phyloP scores from a whole-genome alignment of 2,329 filamentous ascomycete genomes.

The Colletotrichum noveboracense region DNA sequence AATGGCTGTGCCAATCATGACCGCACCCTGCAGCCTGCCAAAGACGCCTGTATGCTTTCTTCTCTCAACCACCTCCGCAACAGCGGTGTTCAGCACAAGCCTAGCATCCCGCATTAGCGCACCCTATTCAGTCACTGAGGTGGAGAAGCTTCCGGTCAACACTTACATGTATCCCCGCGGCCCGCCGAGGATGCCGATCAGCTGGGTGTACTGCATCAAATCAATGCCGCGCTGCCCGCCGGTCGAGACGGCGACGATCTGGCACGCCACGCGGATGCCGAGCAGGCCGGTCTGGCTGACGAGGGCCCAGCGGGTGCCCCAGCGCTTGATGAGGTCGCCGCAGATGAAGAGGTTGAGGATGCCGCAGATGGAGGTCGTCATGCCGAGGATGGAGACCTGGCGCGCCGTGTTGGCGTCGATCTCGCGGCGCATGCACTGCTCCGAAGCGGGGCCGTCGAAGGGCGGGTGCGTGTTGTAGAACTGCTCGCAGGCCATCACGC shows the following conservation, averaged over 20 bases:
- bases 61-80: constrained; percentile 67
- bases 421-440: constrained; percentile 64
- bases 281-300: constrained; percentile 68
- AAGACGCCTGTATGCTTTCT: constrained; percentile 67
- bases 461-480: constrained; percentile 67
- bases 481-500: constrained; percentile 73
- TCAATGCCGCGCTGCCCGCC: constrained; percentile 69
- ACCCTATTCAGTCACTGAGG: background rate
- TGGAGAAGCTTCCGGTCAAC: background rate
- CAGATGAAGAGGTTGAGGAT: constrained; percentile 71
- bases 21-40: constrained; percentile 68
- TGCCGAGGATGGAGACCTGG: constrained; percentile 68
- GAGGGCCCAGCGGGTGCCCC: constrained; percentile 68
- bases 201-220: constrained; percentile 70
- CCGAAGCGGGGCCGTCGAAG: constrained; percentile 45
- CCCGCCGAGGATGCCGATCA: constrained; percentile 72
- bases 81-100: constrained; percentile 71
- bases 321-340: constrained; percentile 69
- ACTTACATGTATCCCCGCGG: constrained; percentile 68
- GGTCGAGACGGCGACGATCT: constrained; percentile 68
- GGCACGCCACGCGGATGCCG: constrained; percentile 65
- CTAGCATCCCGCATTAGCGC: constrained; percentile 26
- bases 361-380: constrained; percentile 72
- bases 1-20: constrained; percentile 70
- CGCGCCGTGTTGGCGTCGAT: constrained; percentile 70